Percentiles rank a stretch among this genome's conserved stretches.
Evolutionary conservation across 148 eudicot genomes (phyloP).

Genomic region (Rhododendron kiyosumense): DNA sequence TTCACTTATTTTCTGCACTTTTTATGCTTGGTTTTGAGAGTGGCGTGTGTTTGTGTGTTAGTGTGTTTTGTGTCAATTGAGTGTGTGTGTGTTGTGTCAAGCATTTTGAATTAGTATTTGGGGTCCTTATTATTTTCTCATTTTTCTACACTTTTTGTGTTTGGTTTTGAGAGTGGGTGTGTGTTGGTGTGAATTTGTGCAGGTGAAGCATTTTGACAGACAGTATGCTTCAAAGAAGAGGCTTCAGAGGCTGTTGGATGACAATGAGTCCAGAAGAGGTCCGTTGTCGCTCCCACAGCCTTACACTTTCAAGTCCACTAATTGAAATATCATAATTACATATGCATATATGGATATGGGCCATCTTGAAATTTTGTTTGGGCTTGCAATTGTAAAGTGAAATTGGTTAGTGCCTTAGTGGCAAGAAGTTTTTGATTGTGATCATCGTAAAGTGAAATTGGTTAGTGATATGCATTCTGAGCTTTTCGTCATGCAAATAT

Average conservation of each 20-base stretch:
- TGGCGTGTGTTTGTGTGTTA: background rate
- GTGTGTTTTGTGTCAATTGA: too few relatives aligned
- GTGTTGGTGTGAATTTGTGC: background rate
- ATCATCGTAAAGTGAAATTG: background rate
- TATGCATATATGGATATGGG: background rate
- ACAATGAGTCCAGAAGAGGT: constrained; percentile 55
- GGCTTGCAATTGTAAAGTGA: background rate
- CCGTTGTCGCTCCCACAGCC: constrained; percentile 65
- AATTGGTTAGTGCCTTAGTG: background rate
- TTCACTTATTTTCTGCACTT: background rate
- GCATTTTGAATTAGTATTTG: constrained; percentile 49
- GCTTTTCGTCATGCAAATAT: background rate
- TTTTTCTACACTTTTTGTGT: background rate
- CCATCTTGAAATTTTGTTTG: constrained; percentile 1
- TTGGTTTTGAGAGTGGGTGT: background rate
- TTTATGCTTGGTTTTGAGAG: background rate
- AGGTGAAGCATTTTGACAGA: constrained; percentile 91
- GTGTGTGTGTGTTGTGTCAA: constrained; percentile 14
- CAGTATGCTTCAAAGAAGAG: constrained; percentile 68
- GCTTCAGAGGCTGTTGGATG: constrained; percentile 34
- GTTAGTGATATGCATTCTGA: background rate
- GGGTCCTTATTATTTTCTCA: background rate
- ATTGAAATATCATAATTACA: background rate
- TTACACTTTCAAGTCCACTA: constrained; percentile 35
- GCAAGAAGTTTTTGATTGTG: background rate